Percentiles rank a stretch among this genome's conserved stretches.
Evolutionary conservation across 108 stramenopile species (phyloP).

Genomic region (Schizochytrium sp.): DNA sequence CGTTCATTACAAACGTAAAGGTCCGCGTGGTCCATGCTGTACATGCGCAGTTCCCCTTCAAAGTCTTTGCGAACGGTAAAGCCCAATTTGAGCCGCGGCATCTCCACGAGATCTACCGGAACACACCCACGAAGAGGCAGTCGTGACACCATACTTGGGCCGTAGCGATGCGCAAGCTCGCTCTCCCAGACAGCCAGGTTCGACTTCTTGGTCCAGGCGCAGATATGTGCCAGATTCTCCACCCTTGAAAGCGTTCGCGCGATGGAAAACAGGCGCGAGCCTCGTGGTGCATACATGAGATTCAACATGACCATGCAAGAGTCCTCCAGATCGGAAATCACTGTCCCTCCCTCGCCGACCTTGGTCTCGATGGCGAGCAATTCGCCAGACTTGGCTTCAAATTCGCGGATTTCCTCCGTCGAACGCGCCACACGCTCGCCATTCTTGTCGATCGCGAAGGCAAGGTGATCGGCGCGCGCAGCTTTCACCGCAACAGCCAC

Average conservation of each 20-base stretch:
- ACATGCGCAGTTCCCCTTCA: slow-evolving; percentile 13
- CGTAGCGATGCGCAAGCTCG: background rate
- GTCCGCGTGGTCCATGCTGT: slow-evolving; percentile 24
- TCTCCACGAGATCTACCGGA: slow-evolving; percentile 21
- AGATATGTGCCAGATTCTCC: slow-evolving; percentile 21
- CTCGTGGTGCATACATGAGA: slow-evolving; percentile 23
- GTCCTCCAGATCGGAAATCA: background rate
- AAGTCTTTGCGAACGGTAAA: slow-evolving; percentile 18
- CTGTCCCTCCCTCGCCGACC: background rate
- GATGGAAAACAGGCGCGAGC: slow-evolving; percentile 18
- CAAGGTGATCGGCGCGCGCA: background rate
- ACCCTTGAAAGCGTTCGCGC: slow-evolving; percentile 16
- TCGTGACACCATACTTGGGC: background rate
- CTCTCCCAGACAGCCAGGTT: background rate
- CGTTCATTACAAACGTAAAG: slow-evolving; percentile 18
- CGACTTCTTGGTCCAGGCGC: slow-evolving; percentile 22
- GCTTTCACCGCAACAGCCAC: background rate
- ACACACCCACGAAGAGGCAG: slow-evolving; percentile 17
- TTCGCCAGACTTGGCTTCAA: background rate
- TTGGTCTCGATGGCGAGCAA: background rate
- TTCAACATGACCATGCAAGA: slow-evolving; percentile 21
- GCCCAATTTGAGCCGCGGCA: slow-evolving; percentile 26
- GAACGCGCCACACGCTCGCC: background rate
- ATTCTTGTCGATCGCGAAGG: background rate
- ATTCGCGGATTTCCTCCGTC: background rate